Evolutionary conservation across 1,139 yeast species (phyloP), one percentile per base, ranked within the genome.

Genomic region (Suhomyces bokatorum): DNA sequence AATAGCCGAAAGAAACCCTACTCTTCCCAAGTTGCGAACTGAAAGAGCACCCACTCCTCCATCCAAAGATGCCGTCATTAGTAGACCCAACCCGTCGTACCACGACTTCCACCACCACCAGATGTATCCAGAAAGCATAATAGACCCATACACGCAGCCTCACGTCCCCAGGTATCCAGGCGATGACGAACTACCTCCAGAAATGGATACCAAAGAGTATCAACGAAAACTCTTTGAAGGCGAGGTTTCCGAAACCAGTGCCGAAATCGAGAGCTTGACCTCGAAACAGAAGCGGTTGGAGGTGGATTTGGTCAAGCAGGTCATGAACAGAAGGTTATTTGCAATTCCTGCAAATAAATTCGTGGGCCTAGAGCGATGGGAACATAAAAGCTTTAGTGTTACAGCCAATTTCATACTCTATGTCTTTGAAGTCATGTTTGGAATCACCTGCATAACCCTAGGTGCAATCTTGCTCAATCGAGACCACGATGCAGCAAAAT

Each of bases 321-420:
- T 71, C 8, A 70, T 72, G 76, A 66, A 68, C 48, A 56, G 64
- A 22, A 73, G 75, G 0, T 53, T 70, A 32, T 47, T 64, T 17
- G 45, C 59, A 6, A 43, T 54, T 27, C 40, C 44, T 6, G 49
- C 53, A 9, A 35, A 42, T 3, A 41, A 40, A 10, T 52, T 55
- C 24, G 35, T 50, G 17, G 60, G 61, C 0, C 40, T 46, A 3
- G 52, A 51, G 9, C 42, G 47, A 12, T 60, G 53, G 38, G 52
- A 57, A 15, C 61, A 55, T 9, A 45, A 49, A 36, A 51, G 49
- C 11, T 47, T 64, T 16, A 54, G 57, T 1, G 59, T 73, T 13
- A 63, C 75, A 1, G 59, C 62, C 26, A 66, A 64, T 42, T 61
- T 64, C 42, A 45, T 71, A 1, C 40, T 73, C 11, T 73, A 73